Conservation (phyloP, 2,329 filamentous ascomycete genomes). For the Colletotrichum chrysophilum region DNA sequence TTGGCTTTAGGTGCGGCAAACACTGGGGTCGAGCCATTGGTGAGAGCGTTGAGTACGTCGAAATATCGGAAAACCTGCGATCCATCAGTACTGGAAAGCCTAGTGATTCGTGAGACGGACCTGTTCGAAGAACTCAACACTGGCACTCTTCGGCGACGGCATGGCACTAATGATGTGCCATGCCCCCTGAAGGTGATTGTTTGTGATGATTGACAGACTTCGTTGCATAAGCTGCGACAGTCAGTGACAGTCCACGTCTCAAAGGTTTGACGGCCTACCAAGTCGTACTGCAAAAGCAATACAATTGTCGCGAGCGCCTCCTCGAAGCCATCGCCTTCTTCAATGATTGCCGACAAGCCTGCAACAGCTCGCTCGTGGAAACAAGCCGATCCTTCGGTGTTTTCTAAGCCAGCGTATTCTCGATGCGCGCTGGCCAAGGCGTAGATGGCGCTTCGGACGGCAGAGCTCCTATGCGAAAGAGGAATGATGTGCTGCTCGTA, state of each 20-base stretch:
- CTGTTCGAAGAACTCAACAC: slow-evolving; percentile 17
- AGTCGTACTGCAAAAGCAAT: slow-evolving; percentile 16
- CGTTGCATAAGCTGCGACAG: slow-evolving; percentile 7
- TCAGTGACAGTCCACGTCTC: not conserved
- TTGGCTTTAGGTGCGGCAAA: not conserved
- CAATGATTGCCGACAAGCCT: slow-evolving; percentile 1
- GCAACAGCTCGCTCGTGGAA: slow-evolving; percentile 15
- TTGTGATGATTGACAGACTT: not conserved
- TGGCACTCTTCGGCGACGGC: not conserved
- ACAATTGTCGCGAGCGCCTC: slow-evolving; percentile 16
- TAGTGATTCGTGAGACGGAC: not conserved
- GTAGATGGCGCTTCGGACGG: slow-evolving; percentile 17
- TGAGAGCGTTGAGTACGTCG: slow-evolving; percentile 18
- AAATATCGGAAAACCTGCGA: slow-evolving; percentile 20
- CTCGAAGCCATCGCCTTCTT: slow-evolving; percentile 17
- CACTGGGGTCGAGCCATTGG: not conserved
- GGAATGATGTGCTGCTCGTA: slow-evolving; percentile 8
- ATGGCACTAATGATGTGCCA: slow-evolving; percentile 12
- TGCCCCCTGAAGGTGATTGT: slow-evolving; percentile 13
- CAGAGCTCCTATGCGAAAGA: slow-evolving; percentile 9
- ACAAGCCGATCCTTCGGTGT: slow-evolving; percentile 8
- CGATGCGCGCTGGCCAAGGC: slow-evolving; percentile 19
- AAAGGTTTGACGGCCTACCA: not conserved
- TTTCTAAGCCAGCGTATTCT: slow-evolving; percentile 2
- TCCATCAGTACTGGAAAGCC: not conserved